A percentile compares a stretch with the other conserved stretches of the same genome.
phyloP scores from a whole-genome alignment of 2,329 filamentous ascomycete genomes.

The Nemania sp. region DNA sequence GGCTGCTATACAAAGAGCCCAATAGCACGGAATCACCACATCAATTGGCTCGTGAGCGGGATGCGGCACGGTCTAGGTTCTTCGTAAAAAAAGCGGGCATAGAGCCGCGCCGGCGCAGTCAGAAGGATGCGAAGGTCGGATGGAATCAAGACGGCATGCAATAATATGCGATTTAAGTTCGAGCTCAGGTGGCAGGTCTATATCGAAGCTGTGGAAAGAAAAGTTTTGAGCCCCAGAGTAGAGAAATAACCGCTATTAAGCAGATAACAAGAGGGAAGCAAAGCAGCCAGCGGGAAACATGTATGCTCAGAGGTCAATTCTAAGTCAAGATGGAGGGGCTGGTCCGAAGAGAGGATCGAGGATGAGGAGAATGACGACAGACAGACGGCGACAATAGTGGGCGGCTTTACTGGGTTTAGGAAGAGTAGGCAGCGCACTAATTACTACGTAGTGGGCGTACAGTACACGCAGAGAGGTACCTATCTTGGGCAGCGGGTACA shows the following conservation, averaged over 20 bases:
- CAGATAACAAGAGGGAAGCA: conserved; percentile 10
- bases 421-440: not conserved
- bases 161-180: conserved; percentile 18
- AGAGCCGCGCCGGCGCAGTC: conserved; percentile 6
- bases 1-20: conserved; percentile 22
- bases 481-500: not conserved
- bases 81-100: not conserved
- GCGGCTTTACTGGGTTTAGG: conserved; percentile 5
- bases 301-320: conserved; percentile 1
- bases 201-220: no score
- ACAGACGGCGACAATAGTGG: conserved; percentile 19
- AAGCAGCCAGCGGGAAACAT: conserved; percentile 7
- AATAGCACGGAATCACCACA: conserved; percentile 10
- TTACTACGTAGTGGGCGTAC: not conserved
- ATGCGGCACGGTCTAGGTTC: not conserved
- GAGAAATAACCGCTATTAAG: not conserved
- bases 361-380: conserved; percentile 27
- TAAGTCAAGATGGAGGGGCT: conserved; percentile 8
- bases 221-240: conserved; percentile 11
- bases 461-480: not conserved
- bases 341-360: conserved; percentile 8
- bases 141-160: conserved; percentile 7
- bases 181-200: no score
- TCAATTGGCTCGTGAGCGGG: conserved; percentile 23
- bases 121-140: conserved; percentile 5